Base-by-base conservation (phyloP, 177 flowering plant species). In the Vitis hybrid region DNA sequence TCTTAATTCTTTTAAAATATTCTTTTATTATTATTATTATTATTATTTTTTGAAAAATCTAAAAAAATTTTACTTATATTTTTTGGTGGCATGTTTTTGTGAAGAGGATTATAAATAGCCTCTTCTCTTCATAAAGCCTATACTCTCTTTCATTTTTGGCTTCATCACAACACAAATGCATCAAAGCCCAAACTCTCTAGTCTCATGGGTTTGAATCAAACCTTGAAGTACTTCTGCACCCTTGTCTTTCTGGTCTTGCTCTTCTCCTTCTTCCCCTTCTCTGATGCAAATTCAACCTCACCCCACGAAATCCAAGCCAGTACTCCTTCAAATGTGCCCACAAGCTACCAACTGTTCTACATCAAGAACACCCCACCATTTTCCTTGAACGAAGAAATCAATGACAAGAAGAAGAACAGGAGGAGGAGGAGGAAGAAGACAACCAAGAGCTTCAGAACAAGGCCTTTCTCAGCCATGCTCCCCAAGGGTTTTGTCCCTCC, bases 401-500 rank as follows among this genome's bases (percentile, higher is more conserved):
- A 1, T 63, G 48, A 26, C 61, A 50, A 58, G 53, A 14, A 22
- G 18, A 18, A 22, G 9, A 31, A 19, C n/a, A 34, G 1, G 61
- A 59, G 53, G 58, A 20, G 20, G 20, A 45, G 50, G 67, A 73
- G 54, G 63, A 73, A 26, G 71, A 68, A 56, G 58, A 71, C 57
- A 65, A 69, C 11, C 31, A 70, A 73, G 60, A 64, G 65, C 52
- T 12, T 48, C 72, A 63, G 59, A 12, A 49, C 72, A 31, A 66
- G 74, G 72, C 56, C 79, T 18, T 83, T 84, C 79, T 76, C 85
- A 2, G 87, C 74, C 45, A 89, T 89, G 94, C 90, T 89, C 57
- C 94, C 94, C 0, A 87, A 87, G 75, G 91, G 94, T 19, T 78
- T 75, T 50, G 82, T 84, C 31, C 87, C 90, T 65, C 91, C 94